Conservation (phyloP, 108 stramenopile genomes). For the Discostella stelligeroides region DNA sequence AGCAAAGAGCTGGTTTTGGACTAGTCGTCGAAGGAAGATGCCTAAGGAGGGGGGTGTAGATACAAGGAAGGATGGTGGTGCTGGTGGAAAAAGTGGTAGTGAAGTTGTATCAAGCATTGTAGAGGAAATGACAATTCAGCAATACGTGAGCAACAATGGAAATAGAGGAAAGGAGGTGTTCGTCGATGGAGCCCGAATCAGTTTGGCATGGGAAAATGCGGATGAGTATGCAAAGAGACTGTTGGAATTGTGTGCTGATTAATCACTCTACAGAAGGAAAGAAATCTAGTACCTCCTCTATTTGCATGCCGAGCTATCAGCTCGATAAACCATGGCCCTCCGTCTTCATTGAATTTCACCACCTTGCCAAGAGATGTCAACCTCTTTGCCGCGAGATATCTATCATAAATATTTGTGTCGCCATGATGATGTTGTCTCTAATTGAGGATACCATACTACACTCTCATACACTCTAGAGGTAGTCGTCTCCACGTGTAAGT, state of each 20-base stretch:
- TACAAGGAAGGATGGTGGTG: not conserved
- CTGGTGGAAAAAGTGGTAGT: not conserved
- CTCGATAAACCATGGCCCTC: too few species aligned
- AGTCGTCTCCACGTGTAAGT: too few species aligned
- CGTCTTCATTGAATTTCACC: too few species aligned
- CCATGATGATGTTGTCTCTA: too few species aligned
- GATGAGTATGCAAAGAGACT: constrained; percentile 51
- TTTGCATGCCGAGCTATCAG: too few species aligned
- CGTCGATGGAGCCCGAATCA: constrained; percentile 52
- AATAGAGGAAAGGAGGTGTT: constrained; percentile 34
- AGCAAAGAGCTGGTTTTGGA: constrained; percentile 70
- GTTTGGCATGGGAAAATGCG: constrained; percentile 64
- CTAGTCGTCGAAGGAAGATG: constrained; percentile 38
- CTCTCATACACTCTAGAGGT: too few species aligned
- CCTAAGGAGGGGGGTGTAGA: not conserved
- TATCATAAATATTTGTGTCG: too few species aligned
- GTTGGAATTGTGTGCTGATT: constrained; percentile 33
- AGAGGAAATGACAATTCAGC: constrained; percentile 32
- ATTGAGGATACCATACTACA: too few species aligned
- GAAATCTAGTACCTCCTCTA: too few species aligned
- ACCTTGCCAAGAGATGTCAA: too few species aligned
- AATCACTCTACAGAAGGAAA: too few species aligned
- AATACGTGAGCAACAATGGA: constrained; percentile 47
- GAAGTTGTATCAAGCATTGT: not conserved
- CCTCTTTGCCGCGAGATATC: too few species aligned